phyloP scores from a whole-genome alignment of 2,329 filamentous ascomycete genomes.

The Zymoseptoria crescenta region DNA sequence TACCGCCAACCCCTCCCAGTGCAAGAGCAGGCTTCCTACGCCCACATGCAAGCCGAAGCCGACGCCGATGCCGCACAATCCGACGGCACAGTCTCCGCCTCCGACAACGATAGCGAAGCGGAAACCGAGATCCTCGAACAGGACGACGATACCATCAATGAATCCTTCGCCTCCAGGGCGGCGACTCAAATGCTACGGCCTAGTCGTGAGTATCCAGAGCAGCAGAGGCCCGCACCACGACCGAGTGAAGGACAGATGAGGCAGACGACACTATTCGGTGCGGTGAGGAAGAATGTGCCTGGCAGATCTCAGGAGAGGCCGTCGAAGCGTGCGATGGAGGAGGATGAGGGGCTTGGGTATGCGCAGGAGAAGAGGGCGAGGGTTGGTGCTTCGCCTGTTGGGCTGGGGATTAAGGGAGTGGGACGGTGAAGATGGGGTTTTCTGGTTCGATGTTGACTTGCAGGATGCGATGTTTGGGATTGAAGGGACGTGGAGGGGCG shows the following conservation, averaged over 20 bases:
- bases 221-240: slow-evolving; percentile 23
- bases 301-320: slow-evolving; percentile 31
- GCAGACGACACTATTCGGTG: slow-evolving; percentile 58
- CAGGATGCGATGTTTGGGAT: neutral
- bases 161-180: slow-evolving; percentile 69
- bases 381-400: slow-evolving; percentile 32
- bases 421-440: neutral
- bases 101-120: slow-evolving; percentile 43
- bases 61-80: slow-evolving; percentile 13
- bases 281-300: slow-evolving; percentile 49
- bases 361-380: neutral
- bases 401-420: slow-evolving; percentile 23
- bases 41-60: slow-evolving; percentile 5
- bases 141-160: slow-evolving; percentile 54
- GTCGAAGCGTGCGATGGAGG: slow-evolving; percentile 45
- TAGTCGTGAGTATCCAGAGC: slow-evolving; percentile 34
- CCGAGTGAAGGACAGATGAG: slow-evolving; percentile 31
- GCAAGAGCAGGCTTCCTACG: neutral
- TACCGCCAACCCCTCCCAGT: slow-evolving; percentile 27
- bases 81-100: slow-evolving; percentile 68
- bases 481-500: neutral
- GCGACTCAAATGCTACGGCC: slow-evolving; percentile 56
- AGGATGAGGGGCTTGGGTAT: slow-evolving; percentile 21
- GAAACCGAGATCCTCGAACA: slow-evolving; percentile 55
- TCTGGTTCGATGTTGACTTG: neutral